Base-by-base conservation (phyloP, 129 eudicot genomes). In the Escallonia rubra region DNA sequence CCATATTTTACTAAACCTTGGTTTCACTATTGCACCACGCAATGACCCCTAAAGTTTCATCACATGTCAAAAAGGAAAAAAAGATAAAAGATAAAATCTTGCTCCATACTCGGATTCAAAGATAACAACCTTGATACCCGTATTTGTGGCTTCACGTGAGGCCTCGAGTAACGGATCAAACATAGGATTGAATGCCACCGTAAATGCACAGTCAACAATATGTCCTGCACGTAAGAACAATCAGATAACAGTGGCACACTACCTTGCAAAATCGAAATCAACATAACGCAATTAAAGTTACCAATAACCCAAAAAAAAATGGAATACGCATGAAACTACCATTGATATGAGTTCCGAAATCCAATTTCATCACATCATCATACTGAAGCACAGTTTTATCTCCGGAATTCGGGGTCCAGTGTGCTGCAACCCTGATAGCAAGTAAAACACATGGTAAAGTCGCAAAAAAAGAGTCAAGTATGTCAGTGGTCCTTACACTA, bases 291-390 rank as follows among this genome's bases (percentile, higher is more conserved):
- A 60, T 10, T 7, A 23, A 45, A 23, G 34, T 23, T 23, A 23
- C 34, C 34, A 23, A 67, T 51, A 3, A 47, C 49, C n/a, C n/a
- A n/a, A 15, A 47, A 43, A 7, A 57, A 41, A 69, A 39, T 16
- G 41, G 38, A 74, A 50, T 63, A 48, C 6, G 15, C 51, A 41
- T 10, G 42, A 61, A n/a, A 64, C 76, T 79, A 94, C 99, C 99
- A 66, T 94, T 88, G 64, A 94, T 82, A 75, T 94, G 99, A 77
- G 96, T 94, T 85, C 99, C 99, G 65, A 94, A 94, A 71, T 94
- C 99, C 82, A 94, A 75, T 65, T 94, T 94, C 99, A 94, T 94
- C 72, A 89, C 99, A 83, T 94, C 99, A 75, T 94, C 96, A 68
- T 94, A 87, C 69, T 86, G 95, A 66, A 94, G 95, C 76, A 94